A percentile compares a stretch with the other conserved stretches of the same genome.
Conservation (phyloP, 768 basidiomycete species). For the Tylopilus sp. region DNA sequence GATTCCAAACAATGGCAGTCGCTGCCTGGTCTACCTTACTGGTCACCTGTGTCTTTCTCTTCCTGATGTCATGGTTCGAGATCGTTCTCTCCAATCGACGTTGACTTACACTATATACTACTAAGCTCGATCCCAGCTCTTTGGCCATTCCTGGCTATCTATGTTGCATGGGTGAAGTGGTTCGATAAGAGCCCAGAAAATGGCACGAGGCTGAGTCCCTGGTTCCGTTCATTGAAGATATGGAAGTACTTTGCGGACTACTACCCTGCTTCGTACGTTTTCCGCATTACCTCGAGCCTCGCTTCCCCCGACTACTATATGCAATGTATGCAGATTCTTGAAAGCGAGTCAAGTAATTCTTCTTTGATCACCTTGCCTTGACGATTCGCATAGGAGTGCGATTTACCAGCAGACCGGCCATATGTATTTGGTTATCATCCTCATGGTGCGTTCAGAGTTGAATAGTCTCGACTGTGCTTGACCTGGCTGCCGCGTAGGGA, state of each 20-base stretch:
- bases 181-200: slow-evolving; percentile 75
- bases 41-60: slow-evolving; percentile 35
- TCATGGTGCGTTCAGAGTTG: slow-evolving; percentile 60
- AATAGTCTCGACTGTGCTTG: neutral
- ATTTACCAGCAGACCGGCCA: slow-evolving; percentile 85
- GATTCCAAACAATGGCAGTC: slow-evolving; percentile 87
- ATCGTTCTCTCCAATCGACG: neutral
- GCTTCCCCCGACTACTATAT: neutral
- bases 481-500: slow-evolving; percentile 50
- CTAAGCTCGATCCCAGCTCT: slow-evolving; percentile 80
- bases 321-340: slow-evolving; percentile 11
- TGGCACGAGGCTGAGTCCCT: slow-evolving; percentile 67
- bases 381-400: slow-evolving; percentile 54
- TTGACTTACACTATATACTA: neutral
- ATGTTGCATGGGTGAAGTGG: slow-evolving; percentile 73
- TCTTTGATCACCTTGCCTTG: neutral
- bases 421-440: slow-evolving; percentile 99
- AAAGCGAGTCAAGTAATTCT: slow-evolving; percentile 32
- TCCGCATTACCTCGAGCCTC: neutral
- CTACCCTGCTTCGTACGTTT: slow-evolving; percentile 82
- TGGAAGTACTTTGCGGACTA: slow-evolving; percentile 94
- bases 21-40: slow-evolving; percentile 70
- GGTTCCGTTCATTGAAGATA: slow-evolving; percentile 65
- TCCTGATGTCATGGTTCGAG: slow-evolving; percentile 78
- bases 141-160: slow-evolving; percentile 81